Evolutionary conservation across 208 protist genomes (phyloP), one percentile per base, ranked within the genome.

Genomic region (Trypanosoma platydactyli): DNA sequence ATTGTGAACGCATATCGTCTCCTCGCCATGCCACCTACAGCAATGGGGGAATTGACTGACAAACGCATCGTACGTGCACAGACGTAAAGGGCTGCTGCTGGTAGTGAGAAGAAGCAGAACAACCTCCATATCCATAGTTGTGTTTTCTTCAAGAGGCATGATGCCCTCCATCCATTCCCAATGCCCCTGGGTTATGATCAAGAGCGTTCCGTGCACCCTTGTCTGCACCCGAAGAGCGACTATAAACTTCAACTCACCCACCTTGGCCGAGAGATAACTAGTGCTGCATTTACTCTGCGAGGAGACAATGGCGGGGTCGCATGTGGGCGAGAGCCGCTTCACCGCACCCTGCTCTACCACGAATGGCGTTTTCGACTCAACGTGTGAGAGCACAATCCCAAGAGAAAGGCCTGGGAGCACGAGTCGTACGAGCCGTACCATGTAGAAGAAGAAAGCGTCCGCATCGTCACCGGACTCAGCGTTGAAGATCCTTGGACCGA

Each of bases 371-470:
- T 22, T 27, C 16, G n/a, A 5, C 27, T 42, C 20, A 22, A 45
- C 44, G 15, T 33, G 55, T n/a, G 55, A 42, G 44, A 55, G 0
- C 40, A 55, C 22, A 42, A 65, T 16, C 30, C 59, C 59, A 0
- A 30, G 24, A 49, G 58, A 50, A 0, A 46, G 0, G 35, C 35
- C 6, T 3, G 67, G 53, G 20, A 72, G 27, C 22, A 22, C 48
- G n/a, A 72, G 46, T 54, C 46, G 52, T 15, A 57, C 57, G 5
- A 72, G 29, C 7, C 45, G 48, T 13, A 57, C 55, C 16, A 66
- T 29, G n/a, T 58, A n/a, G 11, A 46, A 16, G 22, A 55, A 22
- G 30, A 67, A 18, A 18, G 29, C 20, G 2, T 57, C 61, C 12
- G 48, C 22, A 30, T 67, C 49, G 13, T 67, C 22, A 18, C 27